phyloP scores from a whole-genome alignment of 176 grass and related monocot genomes.

The Saccharum officinarum region DNA sequence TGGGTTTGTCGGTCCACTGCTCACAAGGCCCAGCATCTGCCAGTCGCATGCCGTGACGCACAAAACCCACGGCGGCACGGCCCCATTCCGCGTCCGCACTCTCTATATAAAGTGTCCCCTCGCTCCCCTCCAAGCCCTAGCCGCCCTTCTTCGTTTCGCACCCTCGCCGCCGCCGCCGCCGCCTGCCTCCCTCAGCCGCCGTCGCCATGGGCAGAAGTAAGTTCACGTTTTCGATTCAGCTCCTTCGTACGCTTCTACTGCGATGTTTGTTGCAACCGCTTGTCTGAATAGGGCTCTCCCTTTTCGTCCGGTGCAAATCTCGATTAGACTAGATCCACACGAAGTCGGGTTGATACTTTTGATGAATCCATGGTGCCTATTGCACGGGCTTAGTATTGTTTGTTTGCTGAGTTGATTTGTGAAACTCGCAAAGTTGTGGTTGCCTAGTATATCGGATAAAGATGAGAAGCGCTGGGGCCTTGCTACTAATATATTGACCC shows the following conservation, averaged over 20 bases:
- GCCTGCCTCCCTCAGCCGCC: neutral
- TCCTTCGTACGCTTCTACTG: neutral
- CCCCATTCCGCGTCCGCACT: neutral
- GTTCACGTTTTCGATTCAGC: neutral
- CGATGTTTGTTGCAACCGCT: neutral
- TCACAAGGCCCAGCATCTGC: neutral
- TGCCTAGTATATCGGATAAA: neutral
- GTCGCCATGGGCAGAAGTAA: slow-evolving; percentile 61
- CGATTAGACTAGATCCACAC: neutral
- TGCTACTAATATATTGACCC: neutral
- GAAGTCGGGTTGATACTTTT: neutral
- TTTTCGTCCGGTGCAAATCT: neutral
- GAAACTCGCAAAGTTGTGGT: neutral
- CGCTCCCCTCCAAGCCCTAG: slow-evolving; percentile 17
- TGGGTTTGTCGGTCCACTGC: neutral
- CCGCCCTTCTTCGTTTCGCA: neutral
- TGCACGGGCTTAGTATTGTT: neutral
- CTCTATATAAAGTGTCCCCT: slow-evolving; percentile 26
- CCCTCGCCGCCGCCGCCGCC: neutral
- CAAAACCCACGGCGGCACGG: neutral
- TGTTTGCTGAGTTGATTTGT: neutral
- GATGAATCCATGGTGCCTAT: neutral
- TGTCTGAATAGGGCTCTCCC: neutral
- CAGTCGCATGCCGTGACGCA: slow-evolving; percentile 24
- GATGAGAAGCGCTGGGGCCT: neutral